Evolutionary conservation across 2,329 filamentous ascomycete genomes (phyloP), one percentile per base, ranked within the genome.

Genomic region (Myriosclerotinia curreyana): DNA sequence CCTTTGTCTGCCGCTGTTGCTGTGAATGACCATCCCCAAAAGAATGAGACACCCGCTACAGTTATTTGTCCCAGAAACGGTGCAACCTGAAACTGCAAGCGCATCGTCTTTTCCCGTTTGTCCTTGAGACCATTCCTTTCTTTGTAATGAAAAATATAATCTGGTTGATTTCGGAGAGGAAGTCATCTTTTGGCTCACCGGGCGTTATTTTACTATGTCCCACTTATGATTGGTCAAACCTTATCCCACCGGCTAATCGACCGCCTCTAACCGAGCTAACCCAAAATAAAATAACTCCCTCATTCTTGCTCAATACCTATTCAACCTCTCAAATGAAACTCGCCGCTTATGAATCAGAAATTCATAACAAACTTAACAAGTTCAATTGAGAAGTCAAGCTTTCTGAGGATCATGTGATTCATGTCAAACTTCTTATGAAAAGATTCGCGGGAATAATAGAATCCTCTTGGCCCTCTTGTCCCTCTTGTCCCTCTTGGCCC

Each of bases 401-500:
- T 50, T 50, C 25, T 28, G 48, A 25, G 8, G 20, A 38, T 44
- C 42, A 40, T 40, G 38, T 11, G 38, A 40, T 9, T 40, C 11
- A 15, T 3, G 75, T 80, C 74, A 81, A 77, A 4, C 76, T 76
- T 0, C 80, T 79, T 1, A 74, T 75, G 55, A 25, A 17, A 34
- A 40, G 12, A 22, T 11, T 38, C 5, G 2, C 36, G 52, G 40
- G 52, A 20, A 38, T 80, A 20, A 38, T 80, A 81, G 40, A 56
- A 22, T 46, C 15, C 49, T 34, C 28, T 59, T 28, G n/a, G 34
- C 28, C 3, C 11, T n/a, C 40, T 58, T 48, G 28, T 22, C 7
- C 36, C 36, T 9, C 9, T 38, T 38, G 28, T 22, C 7, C 36
- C 36, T 9, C 9, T 38, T 38, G 36, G 28, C 42, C 5, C 28